A percentile compares a stretch with the other conserved stretches of the same genome.
These are phyloP conservation scores for Rubia occidens DNA, from an alignment of 305 asterid species.

Conservation along the genomic window DNA sequence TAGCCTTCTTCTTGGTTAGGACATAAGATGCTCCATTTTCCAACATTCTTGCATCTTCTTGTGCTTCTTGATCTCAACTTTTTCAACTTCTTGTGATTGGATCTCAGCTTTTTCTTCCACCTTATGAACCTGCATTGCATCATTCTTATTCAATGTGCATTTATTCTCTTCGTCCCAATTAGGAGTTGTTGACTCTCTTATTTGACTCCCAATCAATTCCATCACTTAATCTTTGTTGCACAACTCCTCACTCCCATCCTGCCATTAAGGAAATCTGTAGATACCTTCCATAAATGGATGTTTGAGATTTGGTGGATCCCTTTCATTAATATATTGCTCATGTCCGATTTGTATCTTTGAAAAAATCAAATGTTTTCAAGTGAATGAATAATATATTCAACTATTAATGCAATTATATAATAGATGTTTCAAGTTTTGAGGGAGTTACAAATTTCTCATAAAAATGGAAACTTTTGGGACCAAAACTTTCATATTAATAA, in stretches of 20 bases:
- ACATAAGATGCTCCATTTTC: constrained; percentile 77
- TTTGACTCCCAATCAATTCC: constrained; percentile 95
- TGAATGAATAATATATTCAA: no score
- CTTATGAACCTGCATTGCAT: constrained; percentile 20
- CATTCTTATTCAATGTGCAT: constrained; percentile 12
- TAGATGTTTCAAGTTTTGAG: no score
- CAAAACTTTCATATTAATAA: no score
- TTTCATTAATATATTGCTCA: no score
- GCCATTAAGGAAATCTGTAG: constrained; percentile 11
- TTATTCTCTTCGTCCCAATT: constrained; percentile 70
- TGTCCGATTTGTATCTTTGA: no score
- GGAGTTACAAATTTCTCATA: no score
- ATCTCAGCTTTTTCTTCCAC: constrained; percentile 33
- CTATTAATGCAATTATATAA: no score
- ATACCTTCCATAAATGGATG: no score
- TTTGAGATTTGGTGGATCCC: no score
- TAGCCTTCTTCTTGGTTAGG: constrained; percentile 33
- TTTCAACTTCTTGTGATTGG: constrained; percentile 24
- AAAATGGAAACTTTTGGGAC: no score
- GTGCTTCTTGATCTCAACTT: constrained; percentile 31
- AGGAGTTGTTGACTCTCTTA: constrained; percentile 35
- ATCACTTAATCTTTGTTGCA: constrained; percentile 78
- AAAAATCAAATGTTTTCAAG: no score
- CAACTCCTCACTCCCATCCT: constrained; percentile 81
- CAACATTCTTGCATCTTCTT: constrained; percentile 92